phyloP scores from a whole-genome alignment of 495 filamentous ascomycete genomes.

The Penicillium samsonianum region DNA sequence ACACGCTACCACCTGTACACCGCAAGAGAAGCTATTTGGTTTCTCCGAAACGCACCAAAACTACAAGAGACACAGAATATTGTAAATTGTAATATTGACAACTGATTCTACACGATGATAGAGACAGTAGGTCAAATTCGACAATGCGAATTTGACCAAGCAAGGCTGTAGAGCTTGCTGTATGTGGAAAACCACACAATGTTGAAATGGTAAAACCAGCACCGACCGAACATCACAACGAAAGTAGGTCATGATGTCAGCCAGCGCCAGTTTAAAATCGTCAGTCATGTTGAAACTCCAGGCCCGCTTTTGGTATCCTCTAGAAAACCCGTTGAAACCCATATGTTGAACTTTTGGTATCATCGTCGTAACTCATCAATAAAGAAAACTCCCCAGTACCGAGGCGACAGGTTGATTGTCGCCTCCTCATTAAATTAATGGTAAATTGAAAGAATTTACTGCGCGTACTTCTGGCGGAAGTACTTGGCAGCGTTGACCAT shows the following conservation, averaged over 20 bases:
- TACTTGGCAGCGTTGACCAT: slow-evolving; percentile 95
- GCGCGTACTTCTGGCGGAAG: slow-evolving; percentile 85
- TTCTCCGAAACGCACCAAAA: no score
- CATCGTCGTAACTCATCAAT: slow-evolving; percentile 52
- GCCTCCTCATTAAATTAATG: slow-evolving; percentile 36
- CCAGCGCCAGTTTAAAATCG: slow-evolving; percentile 59
- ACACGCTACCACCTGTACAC: no score
- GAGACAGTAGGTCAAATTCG: slow-evolving; percentile 23
- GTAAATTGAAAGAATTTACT: slow-evolving; percentile 42
- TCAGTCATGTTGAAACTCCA: slow-evolving; percentile 57
- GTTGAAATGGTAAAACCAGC: slow-evolving; percentile 35
- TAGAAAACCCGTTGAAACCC: slow-evolving; percentile 48
- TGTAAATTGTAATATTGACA: slow-evolving; percentile 27
- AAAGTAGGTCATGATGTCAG: slow-evolving; percentile 1
- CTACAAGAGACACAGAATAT: neutral
- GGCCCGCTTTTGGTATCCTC: slow-evolving; percentile 50
- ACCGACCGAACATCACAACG: slow-evolving; percentile 38
- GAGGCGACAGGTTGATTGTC: slow-evolving; percentile 50
- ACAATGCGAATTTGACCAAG: slow-evolving; percentile 23
- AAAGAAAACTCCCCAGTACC: slow-evolving; percentile 36
- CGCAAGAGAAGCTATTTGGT: no score
- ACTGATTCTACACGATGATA: slow-evolving; percentile 31
- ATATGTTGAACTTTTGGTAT: slow-evolving; percentile 57
- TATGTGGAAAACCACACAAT: slow-evolving; percentile 29
- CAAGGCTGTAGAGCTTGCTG: slow-evolving; percentile 19